Percentiles rank a stretch among this genome's conserved stretches.
Evolutionary conservation across 495 filamentous ascomycete species (phyloP).

Genomic region (Amphirosellinia nigrospora): DNA sequence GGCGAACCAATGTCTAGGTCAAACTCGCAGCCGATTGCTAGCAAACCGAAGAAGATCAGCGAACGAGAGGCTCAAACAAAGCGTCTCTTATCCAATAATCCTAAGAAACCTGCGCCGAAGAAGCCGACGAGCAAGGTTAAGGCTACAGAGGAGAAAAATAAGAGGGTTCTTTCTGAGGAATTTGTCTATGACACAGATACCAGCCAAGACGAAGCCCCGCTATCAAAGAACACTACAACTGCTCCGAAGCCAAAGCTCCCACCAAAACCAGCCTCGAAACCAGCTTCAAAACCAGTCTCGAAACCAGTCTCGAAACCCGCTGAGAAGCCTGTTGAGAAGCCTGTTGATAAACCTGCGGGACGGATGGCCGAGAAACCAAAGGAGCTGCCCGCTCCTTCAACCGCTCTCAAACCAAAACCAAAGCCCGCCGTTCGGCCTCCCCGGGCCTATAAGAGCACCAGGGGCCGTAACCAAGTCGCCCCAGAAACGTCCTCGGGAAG

Average conservation of each 20-base stretch:
- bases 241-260: constrained; percentile 31
- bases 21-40: constrained; percentile 53
- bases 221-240: constrained; percentile 43
- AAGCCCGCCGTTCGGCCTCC: constrained; percentile 38
- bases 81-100: constrained; percentile 57
- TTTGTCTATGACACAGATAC: constrained; percentile 79
- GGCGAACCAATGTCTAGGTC: constrained; percentile 61
- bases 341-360: constrained; percentile 35
- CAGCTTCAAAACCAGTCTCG: constrained; percentile 29
- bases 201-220: constrained; percentile 57
- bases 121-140: constrained; percentile 52
- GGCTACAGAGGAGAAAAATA: constrained; percentile 36
- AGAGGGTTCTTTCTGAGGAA: constrained; percentile 65
- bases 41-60: constrained; percentile 64
- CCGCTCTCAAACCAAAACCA: constrained; percentile 34
- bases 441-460: constrained; percentile 37
- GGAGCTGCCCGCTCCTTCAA: constrained; percentile 32
- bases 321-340: constrained; percentile 44
- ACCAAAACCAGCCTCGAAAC: constrained; percentile 46
- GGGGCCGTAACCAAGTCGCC: constrained; percentile 35
- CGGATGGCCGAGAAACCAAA: constrained; percentile 44
- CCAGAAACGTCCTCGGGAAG: constrained; percentile 46
- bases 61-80: constrained; percentile 70
- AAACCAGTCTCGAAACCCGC: constrained; percentile 20
- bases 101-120: constrained; percentile 50